Evolutionary conservation across 768 basidiomycete genomes (phyloP), one percentile per base, ranked within the genome.

Genomic region (Boletus pseudopeckii): DNA sequence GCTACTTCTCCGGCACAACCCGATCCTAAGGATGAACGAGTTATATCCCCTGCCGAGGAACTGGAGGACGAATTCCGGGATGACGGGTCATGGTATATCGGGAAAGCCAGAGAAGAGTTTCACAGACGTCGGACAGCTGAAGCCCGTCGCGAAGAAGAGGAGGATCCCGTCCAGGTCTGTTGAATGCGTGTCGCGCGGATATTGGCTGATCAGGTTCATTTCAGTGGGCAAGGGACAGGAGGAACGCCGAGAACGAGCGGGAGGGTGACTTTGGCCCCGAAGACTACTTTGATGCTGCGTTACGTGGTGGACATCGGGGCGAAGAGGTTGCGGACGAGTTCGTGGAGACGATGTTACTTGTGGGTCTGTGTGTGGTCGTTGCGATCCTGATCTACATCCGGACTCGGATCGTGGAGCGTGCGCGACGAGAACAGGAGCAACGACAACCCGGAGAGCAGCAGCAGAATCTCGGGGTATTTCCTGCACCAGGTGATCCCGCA

Each of bases 51-150:
- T 14, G 48, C 63, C 8, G 66, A 73, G 28, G 62, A 67, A 17
- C 33, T 55, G 5, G 71, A 69, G 11, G 71, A 72, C 8, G 65
- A 58, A 18, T 55, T 63, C 34, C 59, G 66, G 14, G 74, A 77
- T 13, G 87, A 86, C 45, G 86, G 84, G 13, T 76, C 82, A 7
- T 92, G 90, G 91, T 91, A 92, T 63, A 69, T 90, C 39, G 90
- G 90, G 8, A 90, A 86, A 62, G 89, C 90, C 5, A 81, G 80
- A 56, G 90, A 92, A 52, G 87, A 92, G 50, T 89, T 88, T 64
- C 81, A 80, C 57, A 76, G 76, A 55, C 80, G 84, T 22, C 73
- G 75, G 55, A 75, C 69, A 48, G 73, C 74, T 2, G 75, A 79
- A 48, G 63, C 62, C n/a, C 70, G 53, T 53, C 66, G 50, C 38